A percentile compares a stretch with the other conserved stretches of the same genome.
Conservation (phyloP, 83 land plant genomes). For the Diphasiastrum complanatum region DNA sequence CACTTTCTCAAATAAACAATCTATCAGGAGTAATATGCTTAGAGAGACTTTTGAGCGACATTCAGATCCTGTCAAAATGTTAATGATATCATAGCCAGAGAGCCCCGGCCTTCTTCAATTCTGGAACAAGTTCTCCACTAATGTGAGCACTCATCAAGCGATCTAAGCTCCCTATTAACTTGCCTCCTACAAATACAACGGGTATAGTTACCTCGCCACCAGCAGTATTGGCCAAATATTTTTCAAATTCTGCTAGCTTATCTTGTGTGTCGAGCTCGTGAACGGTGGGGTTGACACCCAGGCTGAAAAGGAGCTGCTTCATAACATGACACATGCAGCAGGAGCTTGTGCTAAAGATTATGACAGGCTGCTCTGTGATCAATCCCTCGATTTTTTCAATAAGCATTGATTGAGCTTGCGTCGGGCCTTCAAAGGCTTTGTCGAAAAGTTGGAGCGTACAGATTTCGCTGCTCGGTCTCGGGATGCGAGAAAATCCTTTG, state of each 20-base stretch:
- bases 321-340: conserved; percentile 3
- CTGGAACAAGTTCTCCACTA: conserved; percentile 17
- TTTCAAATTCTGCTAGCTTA: conserved; percentile 15
- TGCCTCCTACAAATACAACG: conserved; percentile 21
- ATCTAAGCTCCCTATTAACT: conserved; percentile 16
- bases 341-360: not conserved
- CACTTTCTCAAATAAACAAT: too few relatives aligned
- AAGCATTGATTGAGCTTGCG: too few relatives aligned
- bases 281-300: not conserved
- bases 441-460: too few relatives aligned
- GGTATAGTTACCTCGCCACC: conserved; percentile 8
- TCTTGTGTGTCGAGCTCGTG: not conserved
- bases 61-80: too few relatives aligned
- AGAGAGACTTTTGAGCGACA: too few relatives aligned
- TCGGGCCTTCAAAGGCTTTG: too few relatives aligned
- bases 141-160: conserved; percentile 13
- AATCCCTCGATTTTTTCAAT: not conserved
- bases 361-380: conserved; percentile 1
- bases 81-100: conserved; percentile 19
- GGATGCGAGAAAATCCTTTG: too few relatives aligned
- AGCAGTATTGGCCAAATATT: conserved; percentile 3
- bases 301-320: not conserved
- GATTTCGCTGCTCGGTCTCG: too few relatives aligned
- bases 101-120: conserved; percentile 19
- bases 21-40: too few relatives aligned